Conservation (phyloP, 148 eudicot species). For the Simmondsia chinensis region DNA sequence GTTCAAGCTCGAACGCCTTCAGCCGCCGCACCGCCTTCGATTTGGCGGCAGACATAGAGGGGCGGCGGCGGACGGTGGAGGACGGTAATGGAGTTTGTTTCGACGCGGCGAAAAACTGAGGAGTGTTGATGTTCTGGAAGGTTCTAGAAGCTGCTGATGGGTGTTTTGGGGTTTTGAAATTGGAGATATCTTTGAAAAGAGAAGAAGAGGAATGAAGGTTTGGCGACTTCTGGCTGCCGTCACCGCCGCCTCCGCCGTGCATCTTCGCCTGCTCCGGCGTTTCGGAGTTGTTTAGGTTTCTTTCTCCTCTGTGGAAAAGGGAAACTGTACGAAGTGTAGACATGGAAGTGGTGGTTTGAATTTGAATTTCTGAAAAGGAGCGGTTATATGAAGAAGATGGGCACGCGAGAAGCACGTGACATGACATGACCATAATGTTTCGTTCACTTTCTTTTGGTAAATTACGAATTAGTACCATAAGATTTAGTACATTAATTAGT, state of each 20-base stretch:
- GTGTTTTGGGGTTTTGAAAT: slow-evolving; percentile 62
- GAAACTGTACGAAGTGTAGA: background rate
- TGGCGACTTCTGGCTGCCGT: slow-evolving; percentile 3
- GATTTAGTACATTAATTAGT: too few relatives aligned
- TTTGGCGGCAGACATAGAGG: slow-evolving; percentile 3
- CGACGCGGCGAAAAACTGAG: slow-evolving; percentile 54
- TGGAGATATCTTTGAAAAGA: slow-evolving; percentile 65
- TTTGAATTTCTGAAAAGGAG: slow-evolving; percentile 1
- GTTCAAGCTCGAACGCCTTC: slow-evolving; percentile 61
- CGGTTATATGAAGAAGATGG: background rate
- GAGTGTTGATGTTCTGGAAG: slow-evolving; percentile 18
- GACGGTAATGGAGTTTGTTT: slow-evolving; percentile 40
- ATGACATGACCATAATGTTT: too few relatives aligned
- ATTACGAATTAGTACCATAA: too few relatives aligned
- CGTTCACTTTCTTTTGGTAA: too few relatives aligned
- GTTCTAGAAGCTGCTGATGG: slow-evolving; percentile 17
- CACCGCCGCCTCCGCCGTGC: slow-evolving; percentile 5
- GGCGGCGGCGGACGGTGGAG: slow-evolving; percentile 19
- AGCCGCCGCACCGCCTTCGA: slow-evolving; percentile 34
- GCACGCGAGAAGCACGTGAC: too few relatives aligned
- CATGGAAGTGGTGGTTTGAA: slow-evolving; percentile 3
- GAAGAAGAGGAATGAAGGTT: slow-evolving; percentile 24
- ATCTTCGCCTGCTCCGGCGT: too few relatives aligned
- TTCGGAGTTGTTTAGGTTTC: background rate
- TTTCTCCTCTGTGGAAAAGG: slow-evolving; percentile 1